Evolutionary conservation across 2,329 filamentous ascomycete genomes (phyloP), one percentile per base, ranked within the genome.

Genomic region (Aspergillus phoenicis): DNA sequence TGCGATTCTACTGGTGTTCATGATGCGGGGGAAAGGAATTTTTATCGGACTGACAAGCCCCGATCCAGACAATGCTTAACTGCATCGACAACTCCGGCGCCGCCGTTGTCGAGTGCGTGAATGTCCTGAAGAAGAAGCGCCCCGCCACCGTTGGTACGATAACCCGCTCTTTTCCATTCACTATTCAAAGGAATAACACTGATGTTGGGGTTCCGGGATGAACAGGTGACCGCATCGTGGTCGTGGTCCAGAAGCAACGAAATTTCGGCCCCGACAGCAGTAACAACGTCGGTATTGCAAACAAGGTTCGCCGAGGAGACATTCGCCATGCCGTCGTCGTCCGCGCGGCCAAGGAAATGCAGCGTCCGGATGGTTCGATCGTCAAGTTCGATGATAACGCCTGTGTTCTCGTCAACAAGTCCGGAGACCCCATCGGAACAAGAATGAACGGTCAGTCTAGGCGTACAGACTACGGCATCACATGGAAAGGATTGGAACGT

Each of bases 11-110:
- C 13, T 30, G 10, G 2, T 5, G 28, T 26, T 11, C 36, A 47
- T 66, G n/a, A 64, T 43, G 20, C 20, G 13, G 1, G 10, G 17
- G 13, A 13, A 20, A 15, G 11, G 26, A 45, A 24, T 11, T 33
- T 53, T 15, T 33, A 49, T 49, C 20, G 52, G 33, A 36, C 65
- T 70, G 55, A 68, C 52, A 28, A 36, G 28, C 24, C 17, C 3
- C 5, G 8, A 11, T 24, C 11, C 69, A 97, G 95, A 91, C 93
- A 76, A 92, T 99, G 87, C 87, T 99, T 72, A 97, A 95, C 82
- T 98, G 95, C 89, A 98, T 99, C 87, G 95, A 99, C 89, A 99
- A 97, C 84, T 98, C 95, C 67, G 95, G 95, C 76, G 95, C 95
- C 70, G 93, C 95, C 71, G 85, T 99, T 68, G 95, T 98, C 81